These are phyloP conservation scores for Melanomma pulvis-pyrius DNA, from an alignment of 495 filamentous ascomycete genomes.

Conservation along the genomic window DNA sequence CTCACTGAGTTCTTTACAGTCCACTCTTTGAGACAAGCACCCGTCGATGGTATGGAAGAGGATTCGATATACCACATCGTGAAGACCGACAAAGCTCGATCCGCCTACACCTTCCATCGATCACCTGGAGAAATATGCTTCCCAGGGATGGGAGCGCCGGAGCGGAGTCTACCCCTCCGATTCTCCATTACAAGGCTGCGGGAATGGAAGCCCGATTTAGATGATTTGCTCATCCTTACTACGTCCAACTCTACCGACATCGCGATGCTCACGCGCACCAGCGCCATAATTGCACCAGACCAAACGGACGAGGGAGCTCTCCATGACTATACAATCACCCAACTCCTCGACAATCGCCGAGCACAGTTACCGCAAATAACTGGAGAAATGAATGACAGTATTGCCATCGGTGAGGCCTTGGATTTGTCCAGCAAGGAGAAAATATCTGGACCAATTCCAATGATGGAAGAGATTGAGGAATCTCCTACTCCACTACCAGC, in stretches of 20 bases:
- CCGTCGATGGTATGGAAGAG: slow-evolving; percentile 30
- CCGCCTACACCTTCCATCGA: slow-evolving; percentile 67
- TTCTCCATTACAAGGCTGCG: slow-evolving; percentile 74
- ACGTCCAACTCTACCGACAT: slow-evolving; percentile 80
- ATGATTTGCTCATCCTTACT: slow-evolving; percentile 77
- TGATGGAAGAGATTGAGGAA: slow-evolving; percentile 69
- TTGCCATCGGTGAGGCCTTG: slow-evolving; percentile 71
- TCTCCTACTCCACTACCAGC: slow-evolving; percentile 84
- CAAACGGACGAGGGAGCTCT: slow-evolving; percentile 47
- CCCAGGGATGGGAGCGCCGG: slow-evolving; percentile 58
- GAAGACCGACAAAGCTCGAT: slow-evolving; percentile 58
- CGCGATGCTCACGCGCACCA: slow-evolving; percentile 73
- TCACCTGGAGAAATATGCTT: slow-evolving; percentile 71
- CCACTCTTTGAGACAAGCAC: slow-evolving; percentile 59
- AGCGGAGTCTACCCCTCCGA: slow-evolving; percentile 58
- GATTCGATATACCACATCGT: slow-evolving; percentile 75
- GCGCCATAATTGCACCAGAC: slow-evolving; percentile 62
- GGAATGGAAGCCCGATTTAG: slow-evolving; percentile 75
- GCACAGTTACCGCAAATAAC: slow-evolving; percentile 70
- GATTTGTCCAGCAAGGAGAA: slow-evolving; percentile 82
- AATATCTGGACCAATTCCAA: slow-evolving; percentile 74
- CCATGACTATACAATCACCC: slow-evolving; percentile 71
- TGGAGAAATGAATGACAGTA: slow-evolving; percentile 60
- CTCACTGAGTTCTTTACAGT: slow-evolving; percentile 81
- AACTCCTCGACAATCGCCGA: slow-evolving; percentile 74